Evolutionary conservation across 345 rosid genomes (phyloP).

Genomic region (Mallotus nudiflorus): DNA sequence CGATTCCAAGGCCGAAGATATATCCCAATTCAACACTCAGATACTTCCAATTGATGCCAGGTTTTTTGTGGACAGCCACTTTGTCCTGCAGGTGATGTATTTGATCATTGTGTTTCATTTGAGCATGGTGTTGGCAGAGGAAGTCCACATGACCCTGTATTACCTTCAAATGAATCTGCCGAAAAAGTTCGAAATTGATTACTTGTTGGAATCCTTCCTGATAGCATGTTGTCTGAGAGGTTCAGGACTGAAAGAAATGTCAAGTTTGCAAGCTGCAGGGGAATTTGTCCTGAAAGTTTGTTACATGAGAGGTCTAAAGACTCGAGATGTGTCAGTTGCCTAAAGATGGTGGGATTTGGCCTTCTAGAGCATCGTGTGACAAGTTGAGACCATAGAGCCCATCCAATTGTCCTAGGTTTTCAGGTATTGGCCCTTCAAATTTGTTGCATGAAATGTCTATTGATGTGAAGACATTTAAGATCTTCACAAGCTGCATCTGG

Average conservation of each 20-base stretch:
- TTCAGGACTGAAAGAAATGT: constrained; percentile 23
- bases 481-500: constrained; percentile 39
- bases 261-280: constrained; percentile 11
- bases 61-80: too few relatives aligned
- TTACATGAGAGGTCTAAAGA: constrained; percentile 25
- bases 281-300: constrained; percentile 14
- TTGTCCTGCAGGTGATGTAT: neutral
- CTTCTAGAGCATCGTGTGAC: constrained; percentile 19
- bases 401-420: constrained; percentile 14
- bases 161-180: constrained; percentile 4
- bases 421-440: constrained; percentile 25
- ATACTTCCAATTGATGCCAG: neutral
- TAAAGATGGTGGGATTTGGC: constrained; percentile 13
- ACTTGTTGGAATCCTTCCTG: constrained; percentile 12
- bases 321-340: constrained; percentile 20
- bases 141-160: constrained; percentile 11
- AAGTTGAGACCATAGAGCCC: constrained; percentile 26
- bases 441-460: constrained; percentile 27
- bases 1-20: neutral
- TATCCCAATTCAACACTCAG: constrained; percentile 2
- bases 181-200: constrained; percentile 15
- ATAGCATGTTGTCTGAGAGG: constrained; percentile 18
- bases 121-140: neutral
- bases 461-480: constrained; percentile 41
- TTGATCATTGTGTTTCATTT: too few relatives aligned